A percentile compares a stretch with the other conserved stretches of the same genome.
Evolutionary conservation across 441 rosid genomes (phyloP).

Genomic region (Metrosideros polymorpha): DNA sequence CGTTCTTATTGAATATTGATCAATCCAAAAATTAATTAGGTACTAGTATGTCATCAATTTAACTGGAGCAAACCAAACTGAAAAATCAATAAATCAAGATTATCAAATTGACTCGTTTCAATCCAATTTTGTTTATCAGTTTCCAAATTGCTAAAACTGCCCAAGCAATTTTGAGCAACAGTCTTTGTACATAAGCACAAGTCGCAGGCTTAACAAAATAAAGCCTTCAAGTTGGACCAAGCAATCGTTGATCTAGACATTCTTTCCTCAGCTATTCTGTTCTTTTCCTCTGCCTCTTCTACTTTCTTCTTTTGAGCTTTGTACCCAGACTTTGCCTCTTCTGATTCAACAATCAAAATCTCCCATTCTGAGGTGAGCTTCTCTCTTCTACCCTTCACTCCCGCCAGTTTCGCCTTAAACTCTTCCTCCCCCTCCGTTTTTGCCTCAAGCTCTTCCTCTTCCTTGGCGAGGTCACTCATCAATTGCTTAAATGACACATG

Average conservation of each 20-base stretch:
- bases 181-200: neutral
- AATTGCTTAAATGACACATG: neutral
- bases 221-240: conserved; percentile 1
- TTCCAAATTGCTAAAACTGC: neutral
- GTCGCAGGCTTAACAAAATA: neutral
- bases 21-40: neutral
- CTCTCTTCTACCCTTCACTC: neutral
- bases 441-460: conserved; percentile 6
- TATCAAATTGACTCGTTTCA: neutral
- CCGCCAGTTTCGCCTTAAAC: neutral
- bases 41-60: neutral
- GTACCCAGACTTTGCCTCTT: neutral
- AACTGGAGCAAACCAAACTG: neutral
- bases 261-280: conserved; percentile 7
- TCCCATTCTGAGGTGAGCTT: conserved; percentile 4
- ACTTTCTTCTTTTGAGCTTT: neutral
- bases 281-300: conserved; percentile 4
- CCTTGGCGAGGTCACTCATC: neutral
- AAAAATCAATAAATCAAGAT: neutral
- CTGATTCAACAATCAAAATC: neutral
- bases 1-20: neutral
- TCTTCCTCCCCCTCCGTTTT: neutral
- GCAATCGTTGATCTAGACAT: conserved; percentile 1
- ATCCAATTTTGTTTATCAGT: too few species aligned
- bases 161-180: neutral